Conservation (phyloP, 208 protist species). For the Trypanosoma melophagium region DNA sequence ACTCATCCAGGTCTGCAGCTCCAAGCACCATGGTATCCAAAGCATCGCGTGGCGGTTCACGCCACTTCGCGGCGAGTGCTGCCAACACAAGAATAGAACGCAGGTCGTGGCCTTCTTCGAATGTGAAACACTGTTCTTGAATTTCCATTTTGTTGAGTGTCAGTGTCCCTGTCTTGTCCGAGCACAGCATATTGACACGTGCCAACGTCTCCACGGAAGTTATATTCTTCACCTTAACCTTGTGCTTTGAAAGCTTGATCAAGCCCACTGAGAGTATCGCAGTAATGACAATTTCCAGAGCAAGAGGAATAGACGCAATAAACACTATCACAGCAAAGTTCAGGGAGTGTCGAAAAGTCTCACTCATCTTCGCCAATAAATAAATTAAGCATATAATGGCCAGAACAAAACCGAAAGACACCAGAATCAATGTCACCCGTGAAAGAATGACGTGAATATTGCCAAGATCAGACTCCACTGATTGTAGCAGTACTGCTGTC, state of each 20-base stretch:
- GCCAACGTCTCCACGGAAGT: conserved; percentile 88
- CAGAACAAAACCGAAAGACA: conserved; percentile 55
- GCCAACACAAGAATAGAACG: conserved; percentile 60
- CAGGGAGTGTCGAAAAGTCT: conserved; percentile 56
- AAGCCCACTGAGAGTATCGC: conserved; percentile 90
- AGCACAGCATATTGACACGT: conserved; percentile 72
- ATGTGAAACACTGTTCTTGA: conserved; percentile 70
- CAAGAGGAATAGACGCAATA: conserved; percentile 92
- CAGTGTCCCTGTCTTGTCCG: conserved; percentile 94
- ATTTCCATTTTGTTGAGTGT: conserved; percentile 93
- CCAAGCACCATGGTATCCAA: conserved; percentile 88
- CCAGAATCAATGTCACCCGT: conserved; percentile 64
- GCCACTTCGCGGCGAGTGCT: conserved; percentile 85
- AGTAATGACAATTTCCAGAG: conserved; percentile 82
- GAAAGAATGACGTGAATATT: conserved; percentile 59
- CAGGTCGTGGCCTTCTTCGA: conserved; percentile 59
- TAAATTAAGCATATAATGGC: conserved; percentile 78
- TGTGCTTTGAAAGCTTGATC: conserved; percentile 86
- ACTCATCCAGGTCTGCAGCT: conserved; percentile 71
- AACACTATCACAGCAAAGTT: conserved; percentile 85
- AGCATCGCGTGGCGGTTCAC: conserved; percentile 59
- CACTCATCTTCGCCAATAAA: conserved; percentile 63
- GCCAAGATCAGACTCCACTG: conserved; percentile 74
- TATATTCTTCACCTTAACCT: conserved; percentile 93
- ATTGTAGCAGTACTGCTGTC: conserved; percentile 86